These are phyloP conservation scores for Bacterosira constricta DNA, from an alignment of 108 stramenopile species.

Conservation along the genomic window DNA sequence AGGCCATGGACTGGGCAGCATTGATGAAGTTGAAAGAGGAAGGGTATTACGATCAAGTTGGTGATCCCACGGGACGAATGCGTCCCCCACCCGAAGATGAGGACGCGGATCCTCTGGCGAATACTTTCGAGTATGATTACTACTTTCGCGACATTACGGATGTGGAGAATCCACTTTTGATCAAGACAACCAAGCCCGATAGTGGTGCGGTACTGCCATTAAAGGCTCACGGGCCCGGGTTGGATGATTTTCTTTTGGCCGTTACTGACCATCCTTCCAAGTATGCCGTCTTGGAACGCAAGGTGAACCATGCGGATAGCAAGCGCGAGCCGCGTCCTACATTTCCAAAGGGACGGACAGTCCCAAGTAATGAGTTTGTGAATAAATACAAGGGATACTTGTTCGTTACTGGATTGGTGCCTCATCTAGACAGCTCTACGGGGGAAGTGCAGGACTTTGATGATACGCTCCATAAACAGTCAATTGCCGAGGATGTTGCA, in stretches of 20 bases:
- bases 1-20: constrained; percentile 11
- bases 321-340: constrained; percentile 69
- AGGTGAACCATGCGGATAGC: constrained; percentile 62
- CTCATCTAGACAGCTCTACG: constrained; percentile 47
- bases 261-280: constrained; percentile 72
- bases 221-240: constrained; percentile 31
- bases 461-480: constrained; percentile 64
- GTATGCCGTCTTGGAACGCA: constrained; percentile 53
- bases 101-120: constrained; percentile 21
- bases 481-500: constrained; percentile 63
- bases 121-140: constrained; percentile 43
- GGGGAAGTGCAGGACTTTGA: constrained; percentile 59
- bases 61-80: constrained; percentile 9
- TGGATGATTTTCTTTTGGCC: constrained; percentile 72
- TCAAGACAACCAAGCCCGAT: constrained; percentile 22
- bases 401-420: constrained; percentile 75
- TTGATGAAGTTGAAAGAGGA: constrained; percentile 11
- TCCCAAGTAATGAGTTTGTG: constrained; percentile 70
- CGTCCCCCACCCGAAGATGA: constrained; percentile 6
- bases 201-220: constrained; percentile 43
- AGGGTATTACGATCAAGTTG: constrained; percentile 3
- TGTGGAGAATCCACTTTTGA: constrained; percentile 22
- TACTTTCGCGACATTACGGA: constrained; percentile 48
- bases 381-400: constrained; percentile 65
- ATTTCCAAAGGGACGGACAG: constrained; percentile 47